phyloP scores from a whole-genome alignment of 2,329 filamentous ascomycete species.

The Talaromyces islandicus region DNA sequence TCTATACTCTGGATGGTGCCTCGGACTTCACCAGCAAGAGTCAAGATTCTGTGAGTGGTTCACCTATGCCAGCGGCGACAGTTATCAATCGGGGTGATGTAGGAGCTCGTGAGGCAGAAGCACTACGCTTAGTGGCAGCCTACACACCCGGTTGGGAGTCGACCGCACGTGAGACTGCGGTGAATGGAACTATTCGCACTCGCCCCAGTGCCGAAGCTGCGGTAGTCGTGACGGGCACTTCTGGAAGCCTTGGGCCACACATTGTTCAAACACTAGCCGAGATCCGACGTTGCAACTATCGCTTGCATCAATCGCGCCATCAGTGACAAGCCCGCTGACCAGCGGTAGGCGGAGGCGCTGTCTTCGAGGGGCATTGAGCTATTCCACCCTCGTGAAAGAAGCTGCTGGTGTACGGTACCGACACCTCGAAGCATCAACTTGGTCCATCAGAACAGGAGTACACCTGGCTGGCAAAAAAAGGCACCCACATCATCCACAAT shows the following conservation, averaged over 20 bases:
- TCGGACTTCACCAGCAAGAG: too few relatives aligned
- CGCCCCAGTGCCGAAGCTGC: background rate
- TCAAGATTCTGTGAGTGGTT: too few relatives aligned
- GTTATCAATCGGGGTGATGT: too few relatives aligned
- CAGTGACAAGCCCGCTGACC: background rate
- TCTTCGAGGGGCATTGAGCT: background rate
- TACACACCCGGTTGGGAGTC: background rate
- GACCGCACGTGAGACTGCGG: background rate
- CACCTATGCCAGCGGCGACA: too few relatives aligned
- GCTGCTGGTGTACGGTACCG: background rate
- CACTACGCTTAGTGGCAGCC: background rate
- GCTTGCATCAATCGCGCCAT: background rate
- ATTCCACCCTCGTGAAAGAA: background rate
- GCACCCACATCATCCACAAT: slow-evolving; percentile 37
- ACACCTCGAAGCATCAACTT: background rate
- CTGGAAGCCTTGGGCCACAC: background rate
- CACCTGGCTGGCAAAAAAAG: background rate
- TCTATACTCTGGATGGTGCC: too few relatives aligned
- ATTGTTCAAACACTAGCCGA: background rate
- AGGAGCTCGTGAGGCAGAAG: background rate
- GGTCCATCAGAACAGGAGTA: background rate
- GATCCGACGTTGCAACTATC: background rate
- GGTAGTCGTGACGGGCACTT: background rate
- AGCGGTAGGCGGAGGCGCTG: background rate
- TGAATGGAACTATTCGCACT: background rate